These are phyloP conservation scores for Solanum hybrid DNA, from an alignment of 305 asterid genomes.

Conservation along the genomic window DNA sequence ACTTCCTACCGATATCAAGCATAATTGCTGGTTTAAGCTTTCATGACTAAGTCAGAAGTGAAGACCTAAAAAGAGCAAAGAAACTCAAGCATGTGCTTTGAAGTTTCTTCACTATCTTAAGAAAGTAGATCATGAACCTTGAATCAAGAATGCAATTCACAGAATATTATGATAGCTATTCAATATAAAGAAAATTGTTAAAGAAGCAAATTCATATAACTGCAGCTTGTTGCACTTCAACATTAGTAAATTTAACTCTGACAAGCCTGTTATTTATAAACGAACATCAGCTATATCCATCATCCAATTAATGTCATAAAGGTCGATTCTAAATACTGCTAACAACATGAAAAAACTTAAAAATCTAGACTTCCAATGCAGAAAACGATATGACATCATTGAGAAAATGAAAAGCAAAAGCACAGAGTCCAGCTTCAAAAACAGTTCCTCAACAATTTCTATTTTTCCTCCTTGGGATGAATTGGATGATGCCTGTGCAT, in stretches of 20 bases:
- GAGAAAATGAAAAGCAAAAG: background rate
- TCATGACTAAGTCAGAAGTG: background rate
- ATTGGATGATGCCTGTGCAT: background rate
- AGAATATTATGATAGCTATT: background rate
- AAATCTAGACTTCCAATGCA: background rate
- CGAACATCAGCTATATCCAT: background rate
- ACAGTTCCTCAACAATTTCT: background rate
- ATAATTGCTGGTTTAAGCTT: background rate
- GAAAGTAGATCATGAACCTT: background rate
- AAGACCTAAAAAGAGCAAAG: background rate
- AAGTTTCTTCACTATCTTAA: background rate
- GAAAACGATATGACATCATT: background rate
- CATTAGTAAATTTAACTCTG: background rate
- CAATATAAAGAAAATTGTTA: background rate
- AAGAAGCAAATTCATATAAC: background rate
- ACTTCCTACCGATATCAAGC: background rate
- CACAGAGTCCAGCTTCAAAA: background rate
- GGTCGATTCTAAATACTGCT: background rate
- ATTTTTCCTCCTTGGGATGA: background rate
- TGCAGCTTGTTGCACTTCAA: background rate
- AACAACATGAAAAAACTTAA: background rate
- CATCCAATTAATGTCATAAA: background rate
- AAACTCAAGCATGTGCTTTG: background rate
- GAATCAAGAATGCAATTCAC: background rate
- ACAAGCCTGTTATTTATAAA: background rate